These are phyloP conservation scores for Bolboschoenoplectus hybrid DNA, from an alignment of 202 grass and related monocot genomes.

Conservation along the genomic window DNA sequence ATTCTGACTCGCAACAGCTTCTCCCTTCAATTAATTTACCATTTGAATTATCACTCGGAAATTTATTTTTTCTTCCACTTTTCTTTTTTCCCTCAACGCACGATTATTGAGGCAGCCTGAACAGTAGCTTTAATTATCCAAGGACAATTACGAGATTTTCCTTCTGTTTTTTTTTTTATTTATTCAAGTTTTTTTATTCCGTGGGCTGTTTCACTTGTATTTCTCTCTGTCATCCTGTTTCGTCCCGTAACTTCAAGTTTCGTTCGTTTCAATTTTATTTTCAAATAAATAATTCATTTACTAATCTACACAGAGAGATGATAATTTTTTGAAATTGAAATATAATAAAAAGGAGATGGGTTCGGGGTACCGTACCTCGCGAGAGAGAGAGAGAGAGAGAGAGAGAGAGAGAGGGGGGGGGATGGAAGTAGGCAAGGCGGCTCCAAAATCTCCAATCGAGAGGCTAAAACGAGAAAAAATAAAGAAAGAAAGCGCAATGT, in stretches of 20 bases:
- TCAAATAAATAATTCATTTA: neutral
- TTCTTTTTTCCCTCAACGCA: neutral
- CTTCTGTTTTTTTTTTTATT: neutral
- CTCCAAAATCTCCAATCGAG: neutral
- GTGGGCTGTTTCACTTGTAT: neutral
- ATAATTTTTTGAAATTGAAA: neutral
- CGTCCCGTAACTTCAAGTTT: neutral
- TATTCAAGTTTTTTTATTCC: neutral
- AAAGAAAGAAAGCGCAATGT: conserved; percentile 8
- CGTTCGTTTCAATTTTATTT: conserved; percentile 2
- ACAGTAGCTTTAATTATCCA: neutral
- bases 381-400: conserved; percentile 11
- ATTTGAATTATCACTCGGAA: neutral
- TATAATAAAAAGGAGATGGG: neutral
- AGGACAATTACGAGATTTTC: conserved; percentile 15
- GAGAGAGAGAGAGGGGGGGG: too few species aligned
- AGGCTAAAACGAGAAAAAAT: neutral
- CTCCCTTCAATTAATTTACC: neutral
- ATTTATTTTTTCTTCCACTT: neutral
- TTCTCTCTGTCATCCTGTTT: neutral
- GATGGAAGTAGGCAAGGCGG: conserved; percentile 3
- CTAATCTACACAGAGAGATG: neutral
- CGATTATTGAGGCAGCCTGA: conserved; percentile 2
- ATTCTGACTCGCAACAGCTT: neutral
- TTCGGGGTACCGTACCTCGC: conserved; percentile 22